Evolutionary conservation across 2,329 filamentous ascomycete species (phyloP), one percentile per base, ranked within the genome.

Genomic region (Pyricularia grisea): DNA sequence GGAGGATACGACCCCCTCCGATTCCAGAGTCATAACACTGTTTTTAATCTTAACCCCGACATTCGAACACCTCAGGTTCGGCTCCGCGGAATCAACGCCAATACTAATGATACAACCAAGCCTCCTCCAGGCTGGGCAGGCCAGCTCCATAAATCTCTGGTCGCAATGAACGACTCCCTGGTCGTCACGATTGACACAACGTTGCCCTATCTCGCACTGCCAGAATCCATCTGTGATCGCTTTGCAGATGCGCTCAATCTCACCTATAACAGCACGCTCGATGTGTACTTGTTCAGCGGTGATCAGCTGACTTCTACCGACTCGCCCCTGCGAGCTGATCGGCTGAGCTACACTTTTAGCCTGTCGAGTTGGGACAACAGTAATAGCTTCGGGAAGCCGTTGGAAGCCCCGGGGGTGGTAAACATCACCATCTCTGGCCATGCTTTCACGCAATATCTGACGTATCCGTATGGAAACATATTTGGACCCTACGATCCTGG

Each of bases 1-100:
- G 91, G 91, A 27, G 90, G 91, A 31, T 92, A 89, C 74, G 91
- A 93, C 75, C 77, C 81, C 14, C 83, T 85, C 63, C 84, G 89
- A 63, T 87, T 91, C 70, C 79, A 86, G 36, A 78, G 83, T 1
- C 90, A 92, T 75, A 79, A 88, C 68, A 81, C 83, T 14, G 81
- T 81, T 1, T 92, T 92, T 76, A 82, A 79, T 65, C 76, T 89
- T n/a, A 80, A 82, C 55, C 79, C 87, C 63, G 79, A 81, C 20
- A 81, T 83, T 65, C 84, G 87, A 73, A 82, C 87, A 67, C 86
- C 88, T 42, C 81, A 85, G 66, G 83, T 88, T 71, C 78, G 88
- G 23, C 82, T 92, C 27, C 83, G 90, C n/a, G 85, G 83, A 27
- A 83, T 88, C 67, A 80, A 80, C 17, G 79, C 84, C 12, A 76